Percentiles rank a stretch among this genome's conserved stretches.
phyloP scores from a whole-genome alignment of 495 filamentous ascomycete species.

The Podospora anserina region DNA sequence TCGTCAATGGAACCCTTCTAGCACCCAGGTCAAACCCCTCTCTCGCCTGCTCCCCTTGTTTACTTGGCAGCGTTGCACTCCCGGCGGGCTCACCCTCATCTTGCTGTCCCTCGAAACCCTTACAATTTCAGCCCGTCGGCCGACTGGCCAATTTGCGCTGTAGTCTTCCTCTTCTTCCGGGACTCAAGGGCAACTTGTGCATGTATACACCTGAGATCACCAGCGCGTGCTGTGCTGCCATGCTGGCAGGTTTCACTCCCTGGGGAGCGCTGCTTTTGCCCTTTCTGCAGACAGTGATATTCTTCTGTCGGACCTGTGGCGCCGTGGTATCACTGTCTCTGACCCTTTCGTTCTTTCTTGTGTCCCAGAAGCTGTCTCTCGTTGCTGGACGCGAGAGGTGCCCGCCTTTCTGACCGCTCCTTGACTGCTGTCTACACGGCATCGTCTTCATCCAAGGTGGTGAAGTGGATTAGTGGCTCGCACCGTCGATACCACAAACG shows the following conservation, averaged over 20 bases:
- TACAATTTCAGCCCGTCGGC: not conserved
- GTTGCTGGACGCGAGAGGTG: not conserved
- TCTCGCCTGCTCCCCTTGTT: not conserved
- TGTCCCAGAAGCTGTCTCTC: not conserved
- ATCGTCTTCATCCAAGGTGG: not conserved
- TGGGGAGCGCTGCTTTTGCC: not conserved
- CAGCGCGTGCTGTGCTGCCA: slow-evolving; percentile 24
- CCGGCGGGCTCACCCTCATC: not conserved
- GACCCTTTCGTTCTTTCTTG: not conserved
- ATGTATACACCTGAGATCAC: slow-evolving; percentile 24
- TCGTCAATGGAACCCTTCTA: slow-evolving; percentile 11
- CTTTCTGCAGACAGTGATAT: not conserved
- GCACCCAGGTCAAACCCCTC: not conserved
- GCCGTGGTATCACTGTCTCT: not conserved
- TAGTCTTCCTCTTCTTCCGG: slow-evolving; percentile 6
- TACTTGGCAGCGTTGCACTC: not conserved
- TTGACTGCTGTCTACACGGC: not conserved
- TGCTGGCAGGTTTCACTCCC: slow-evolving; percentile 25
- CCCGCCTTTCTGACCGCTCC: not conserved
- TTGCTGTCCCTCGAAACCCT: not conserved
- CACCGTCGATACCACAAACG: not conserved
- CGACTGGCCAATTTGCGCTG: not conserved
- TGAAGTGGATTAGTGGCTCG: not conserved
- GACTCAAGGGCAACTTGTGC: slow-evolving; percentile 12
- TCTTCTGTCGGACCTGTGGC: not conserved